Base-by-base conservation (phyloP, 495 filamentous ascomycete genomes). In the Hyaloscypha hepaticicola region DNA sequence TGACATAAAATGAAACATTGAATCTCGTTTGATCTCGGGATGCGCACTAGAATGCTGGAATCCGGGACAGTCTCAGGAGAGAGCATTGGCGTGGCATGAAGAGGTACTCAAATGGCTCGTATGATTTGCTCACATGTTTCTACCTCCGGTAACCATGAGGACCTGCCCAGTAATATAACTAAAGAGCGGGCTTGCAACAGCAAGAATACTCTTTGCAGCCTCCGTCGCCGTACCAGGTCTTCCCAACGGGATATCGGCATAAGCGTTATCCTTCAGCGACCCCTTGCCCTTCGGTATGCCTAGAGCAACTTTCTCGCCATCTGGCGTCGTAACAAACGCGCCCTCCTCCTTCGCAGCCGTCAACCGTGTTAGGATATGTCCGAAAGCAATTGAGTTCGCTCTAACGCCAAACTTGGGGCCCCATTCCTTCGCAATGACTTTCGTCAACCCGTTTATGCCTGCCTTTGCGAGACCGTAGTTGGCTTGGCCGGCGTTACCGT, bases 381-480 rank as follows among this genome's bases (percentile, higher is more conserved):
- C 91, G 65, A 94, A 94, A 41, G 91, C 90, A 62, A 95, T 78
- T 19, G 91, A 91, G 75, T 96, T 96, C 16, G 89, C 85, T 49
- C 92, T 80, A 1, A 96, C 91, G 50, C 91, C 91, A 69, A 92
- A 96, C 24, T 79, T 73, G 0, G 92, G 92, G 38, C 92, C 92
- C 91, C 92, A 96, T 81, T 96, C 92, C 77, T 96, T 96, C 27
- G 92, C 91, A 72, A 96, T 91, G 12, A 90, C 90, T 75, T 92
- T 92, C 58, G 89, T 90, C 6, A 96, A 77, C 2, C 92, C 92
- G 12, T 84, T 82, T 12, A 94, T 85, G 34, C 90, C 91, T 24
- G 91, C 88, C 78, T 96, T 95, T 52, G 90, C 92, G 38, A 91
- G 78, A 50, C 88, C 83, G 75, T 95, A 96, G 80, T 95, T 96